These are phyloP conservation scores for Saccharomycopsis sp. DNA, from an alignment of 805 yeast species.

Conservation along the genomic window DNA sequence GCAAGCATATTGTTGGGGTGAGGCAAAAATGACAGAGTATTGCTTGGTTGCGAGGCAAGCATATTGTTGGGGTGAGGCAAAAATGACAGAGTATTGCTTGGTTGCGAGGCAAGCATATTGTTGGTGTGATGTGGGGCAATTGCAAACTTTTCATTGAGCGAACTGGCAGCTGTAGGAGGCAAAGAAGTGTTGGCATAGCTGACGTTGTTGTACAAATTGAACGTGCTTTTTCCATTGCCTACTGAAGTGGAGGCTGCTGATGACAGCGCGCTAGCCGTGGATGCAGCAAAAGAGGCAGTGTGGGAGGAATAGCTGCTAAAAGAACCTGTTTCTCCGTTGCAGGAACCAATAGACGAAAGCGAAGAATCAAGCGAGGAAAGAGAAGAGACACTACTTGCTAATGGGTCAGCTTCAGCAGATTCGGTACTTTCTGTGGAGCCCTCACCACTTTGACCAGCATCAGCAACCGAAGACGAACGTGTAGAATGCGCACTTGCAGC, in stretches of 20 bases:
- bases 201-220: slow-evolving; percentile 11
- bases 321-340: too few relatives aligned
- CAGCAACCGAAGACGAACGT: neutral
- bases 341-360: neutral
- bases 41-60: neutral
- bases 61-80: slow-evolving; percentile 15
- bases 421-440: too few relatives aligned
- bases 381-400: slow-evolving; percentile 15
- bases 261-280: neutral
- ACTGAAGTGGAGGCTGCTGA: neutral
- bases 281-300: neutral
- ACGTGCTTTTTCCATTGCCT: slow-evolving; percentile 12
- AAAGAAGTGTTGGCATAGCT: neutral
- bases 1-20: slow-evolving; percentile 8
- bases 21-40: slow-evolving; percentile 18
- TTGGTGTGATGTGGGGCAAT: neutral
- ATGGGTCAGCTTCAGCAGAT: slow-evolving; percentile 10
- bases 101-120: neutral
- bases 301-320: neutral
- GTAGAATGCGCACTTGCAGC: too few relatives aligned
- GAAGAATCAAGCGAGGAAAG: slow-evolving; percentile 1
- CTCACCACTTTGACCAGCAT: too few relatives aligned
- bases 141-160: neutral
- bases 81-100: slow-evolving; percentile 14
- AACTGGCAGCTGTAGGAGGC: neutral